phyloP scores from a whole-genome alignment of 192 early-diverging fungal genomes.

The Jimgerdemannia lactiflua region DNA sequence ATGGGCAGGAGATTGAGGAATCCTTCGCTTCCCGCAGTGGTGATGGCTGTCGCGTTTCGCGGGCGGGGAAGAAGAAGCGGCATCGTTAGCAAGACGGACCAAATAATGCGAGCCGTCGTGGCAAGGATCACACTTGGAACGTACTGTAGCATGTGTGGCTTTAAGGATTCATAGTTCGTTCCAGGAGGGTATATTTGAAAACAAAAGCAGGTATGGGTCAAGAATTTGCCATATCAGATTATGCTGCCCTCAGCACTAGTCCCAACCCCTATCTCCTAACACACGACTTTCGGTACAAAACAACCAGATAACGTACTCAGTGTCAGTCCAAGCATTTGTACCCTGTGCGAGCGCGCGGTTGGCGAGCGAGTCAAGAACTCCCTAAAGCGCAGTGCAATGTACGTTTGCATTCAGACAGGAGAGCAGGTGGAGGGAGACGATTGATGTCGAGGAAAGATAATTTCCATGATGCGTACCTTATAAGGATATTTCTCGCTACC shows the following conservation, averaged over 20 bases:
- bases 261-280: background rate
- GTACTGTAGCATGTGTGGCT: conserved; percentile 53
- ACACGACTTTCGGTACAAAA: background rate
- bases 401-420: background rate
- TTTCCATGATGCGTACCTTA: conserved; percentile 33
- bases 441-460: background rate
- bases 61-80: background rate
- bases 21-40: conserved; percentile 54
- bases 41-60: conserved; percentile 23
- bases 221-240: background rate
- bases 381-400: conserved; percentile 21
- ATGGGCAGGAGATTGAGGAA: conserved; percentile 58
- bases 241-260: background rate
- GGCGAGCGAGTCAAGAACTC: conserved; percentile 60
- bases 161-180: background rate
- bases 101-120: too few relatives aligned
- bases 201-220: background rate
- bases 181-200: background rate
- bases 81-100: conserved; percentile 7
- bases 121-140: background rate
- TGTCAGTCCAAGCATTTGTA: conserved; percentile 64
- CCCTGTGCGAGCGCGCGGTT: conserved; percentile 59
- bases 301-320: conserved; percentile 21
- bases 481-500: conserved; percentile 59
- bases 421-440: background rate